Evolutionary conservation across 306 rosid species (phyloP).

Genomic region (Betula pendula): DNA sequence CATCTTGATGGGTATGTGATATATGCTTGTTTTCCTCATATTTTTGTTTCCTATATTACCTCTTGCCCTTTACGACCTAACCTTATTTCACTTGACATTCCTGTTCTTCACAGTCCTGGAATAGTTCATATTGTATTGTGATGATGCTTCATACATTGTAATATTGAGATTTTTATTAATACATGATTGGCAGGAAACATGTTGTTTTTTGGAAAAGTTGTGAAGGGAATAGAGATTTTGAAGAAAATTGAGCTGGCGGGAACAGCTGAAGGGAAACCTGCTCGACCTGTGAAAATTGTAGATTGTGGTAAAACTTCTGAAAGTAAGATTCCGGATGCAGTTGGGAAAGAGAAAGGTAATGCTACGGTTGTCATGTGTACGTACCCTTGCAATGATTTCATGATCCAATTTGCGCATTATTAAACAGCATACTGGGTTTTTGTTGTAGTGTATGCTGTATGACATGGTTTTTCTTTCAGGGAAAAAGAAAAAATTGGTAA

Average conservation of each 20-base stretch:
- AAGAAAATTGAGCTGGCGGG: slow-evolving; percentile 81
- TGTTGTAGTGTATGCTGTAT: slow-evolving; percentile 13
- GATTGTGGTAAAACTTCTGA: slow-evolving; percentile 80
- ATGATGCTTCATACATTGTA: slow-evolving; percentile 11
- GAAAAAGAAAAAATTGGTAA: slow-evolving; percentile 58
- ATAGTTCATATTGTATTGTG: background rate
- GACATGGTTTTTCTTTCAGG: slow-evolving; percentile 42
- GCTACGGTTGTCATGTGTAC: background rate
- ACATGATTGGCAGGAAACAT: slow-evolving; percentile 69
- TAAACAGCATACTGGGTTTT: background rate
- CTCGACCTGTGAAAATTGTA: slow-evolving; percentile 64
- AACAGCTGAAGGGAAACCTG: slow-evolving; percentile 79
- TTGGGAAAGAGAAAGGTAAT: slow-evolving; percentile 76
- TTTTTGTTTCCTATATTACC: slow-evolving; percentile 7
- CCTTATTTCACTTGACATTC: background rate
- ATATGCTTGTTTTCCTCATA: slow-evolving; percentile 20
- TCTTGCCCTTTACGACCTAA: background rate
- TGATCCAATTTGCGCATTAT: background rate
- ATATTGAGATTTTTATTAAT: slow-evolving; percentile 5
- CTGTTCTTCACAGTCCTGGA: background rate
- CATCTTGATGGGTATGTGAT: slow-evolving; percentile 84
- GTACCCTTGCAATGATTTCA: background rate
- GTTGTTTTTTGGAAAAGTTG: slow-evolving; percentile 91
- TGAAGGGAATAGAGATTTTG: slow-evolving; percentile 67
- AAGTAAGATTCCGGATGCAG: slow-evolving; percentile 37